These are phyloP conservation scores for Herpotrichia juniperi DNA, from an alignment of 2,329 filamentous ascomycete species.

Conservation along the genomic window DNA sequence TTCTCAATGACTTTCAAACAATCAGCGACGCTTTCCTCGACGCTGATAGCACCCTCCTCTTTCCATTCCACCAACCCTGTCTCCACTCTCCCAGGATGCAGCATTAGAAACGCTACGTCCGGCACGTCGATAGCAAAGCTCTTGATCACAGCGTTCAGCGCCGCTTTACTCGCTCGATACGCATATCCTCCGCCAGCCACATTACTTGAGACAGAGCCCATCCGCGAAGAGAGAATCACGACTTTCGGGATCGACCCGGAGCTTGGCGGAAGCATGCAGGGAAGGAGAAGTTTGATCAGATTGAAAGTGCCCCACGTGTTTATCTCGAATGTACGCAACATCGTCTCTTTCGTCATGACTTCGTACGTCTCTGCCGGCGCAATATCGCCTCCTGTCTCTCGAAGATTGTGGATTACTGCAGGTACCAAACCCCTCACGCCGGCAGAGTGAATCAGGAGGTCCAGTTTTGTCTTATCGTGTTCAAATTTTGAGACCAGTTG, in stretches of 20 bases:
- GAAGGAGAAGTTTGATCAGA: conserved; percentile 45
- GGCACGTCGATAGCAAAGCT: conserved; percentile 53
- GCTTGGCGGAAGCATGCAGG: conserved; percentile 13
- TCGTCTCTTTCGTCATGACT: conserved; percentile 48
- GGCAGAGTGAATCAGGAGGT: conserved; percentile 52
- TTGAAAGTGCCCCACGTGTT: conserved; percentile 53
- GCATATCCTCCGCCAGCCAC: conserved; percentile 51
- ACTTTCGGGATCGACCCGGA: conserved; percentile 37
- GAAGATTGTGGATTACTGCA: conserved; percentile 19
- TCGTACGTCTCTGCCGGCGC: conserved; percentile 49
- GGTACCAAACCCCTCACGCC: conserved; percentile 53
- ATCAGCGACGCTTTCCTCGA: conserved; percentile 48
- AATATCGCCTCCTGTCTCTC: conserved; percentile 35
- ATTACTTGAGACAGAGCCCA: conserved; percentile 52
- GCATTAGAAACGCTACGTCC: conserved; percentile 48
- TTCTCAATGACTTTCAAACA: conserved; percentile 46
- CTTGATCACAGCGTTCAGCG: conserved; percentile 53
- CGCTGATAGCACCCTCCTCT: conserved; percentile 52
- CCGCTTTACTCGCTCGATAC: conserved; percentile 55
- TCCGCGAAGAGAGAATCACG: conserved; percentile 52
- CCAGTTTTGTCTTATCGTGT: conserved; percentile 34
- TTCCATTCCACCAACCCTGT: conserved; percentile 51
- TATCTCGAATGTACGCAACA: conserved; percentile 47
- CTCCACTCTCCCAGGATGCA: conserved; percentile 56
- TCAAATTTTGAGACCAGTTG: conserved; percentile 10